Base-by-base conservation (phyloP, 2,329 filamentous ascomycete species). In the Fusarium verrucosum region DNA sequence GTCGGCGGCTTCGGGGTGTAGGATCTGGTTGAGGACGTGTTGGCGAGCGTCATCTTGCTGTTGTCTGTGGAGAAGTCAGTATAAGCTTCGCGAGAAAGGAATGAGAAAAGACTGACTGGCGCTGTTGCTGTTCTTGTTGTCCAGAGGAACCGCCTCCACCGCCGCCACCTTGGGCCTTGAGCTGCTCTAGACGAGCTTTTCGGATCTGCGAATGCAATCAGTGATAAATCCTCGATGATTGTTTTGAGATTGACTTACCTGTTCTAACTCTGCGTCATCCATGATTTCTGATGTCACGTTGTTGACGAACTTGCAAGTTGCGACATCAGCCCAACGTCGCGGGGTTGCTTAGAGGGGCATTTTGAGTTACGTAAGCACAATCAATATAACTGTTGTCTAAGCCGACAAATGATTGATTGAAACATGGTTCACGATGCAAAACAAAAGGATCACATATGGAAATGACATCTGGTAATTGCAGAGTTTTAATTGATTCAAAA, bases 1-100 rank as follows among this genome's bases (percentile, higher is more conserved):
- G 80, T 99, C 95, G 60, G 92, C 91, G 17, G 95, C 95, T 74
- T 94, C 92, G 68, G 95, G 95, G 72, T 94, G 89, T 62, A 99
- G 92, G 81, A 99, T 98, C 79, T 98, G 95, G 70, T 86, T 87
- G 63, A 99, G 89, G 70, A 97, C 90, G 58, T 87, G 84, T 72
- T 88, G 82, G 58, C 92, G 90, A 35, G 90, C 89, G 76, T 94
- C 91, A 66, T 86, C 84, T 69, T 86, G 79, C 73, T 81, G 76
- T 67, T 84, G 68, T 53, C 36, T 42, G 19, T 7, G n/a, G 5
- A 6, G 7, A n/a, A 2, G 22, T 60, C 17, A 51, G 40, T 37
- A 44, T 36, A n/a, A n/a, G 17, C 2, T 16, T 10, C 4, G 8
- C 5, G 16, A n/a, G n/a, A 10, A 16, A 25, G 20, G 16, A 8